A percentile compares a stretch with the other conserved stretches of the same genome.
Evolutionary conservation across 768 basidiomycete species (phyloP).

Genomic region (Auricularia sp.): DNA sequence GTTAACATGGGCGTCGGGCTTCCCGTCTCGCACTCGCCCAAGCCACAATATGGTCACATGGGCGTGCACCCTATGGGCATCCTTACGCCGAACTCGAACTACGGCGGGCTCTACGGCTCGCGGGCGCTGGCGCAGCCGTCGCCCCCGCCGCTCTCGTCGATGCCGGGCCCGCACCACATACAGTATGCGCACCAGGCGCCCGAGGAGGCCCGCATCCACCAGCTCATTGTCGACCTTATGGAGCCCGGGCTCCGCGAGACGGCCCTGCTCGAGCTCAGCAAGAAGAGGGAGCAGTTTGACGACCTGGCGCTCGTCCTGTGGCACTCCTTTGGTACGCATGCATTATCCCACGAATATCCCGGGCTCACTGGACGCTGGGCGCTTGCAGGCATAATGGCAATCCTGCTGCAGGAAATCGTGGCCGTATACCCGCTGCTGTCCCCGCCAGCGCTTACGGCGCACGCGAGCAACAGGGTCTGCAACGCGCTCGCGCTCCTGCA

Average conservation of each 20-base stretch:
- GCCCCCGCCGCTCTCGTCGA: neutral
- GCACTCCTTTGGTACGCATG: constrained; percentile 81
- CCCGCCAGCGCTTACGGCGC: constrained; percentile 92
- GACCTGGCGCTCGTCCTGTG: constrained; percentile 95
- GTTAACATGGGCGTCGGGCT: neutral
- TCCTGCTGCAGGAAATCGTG: constrained; percentile 93
- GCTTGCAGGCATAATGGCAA: constrained; percentile 85
- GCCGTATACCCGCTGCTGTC: constrained; percentile 94
- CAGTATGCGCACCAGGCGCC: neutral
- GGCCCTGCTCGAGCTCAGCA: constrained; percentile 90
- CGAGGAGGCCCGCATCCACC: constrained; percentile 80
- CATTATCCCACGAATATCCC: constrained; percentile 11
- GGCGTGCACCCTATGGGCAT: neutral
- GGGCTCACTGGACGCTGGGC: neutral
- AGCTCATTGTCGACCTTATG: constrained; percentile 79
- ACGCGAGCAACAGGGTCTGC: constrained; percentile 97
- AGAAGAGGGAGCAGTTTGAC: constrained; percentile 98
- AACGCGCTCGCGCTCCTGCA: constrained; percentile 96
- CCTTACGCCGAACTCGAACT: neutral
- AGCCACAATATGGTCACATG: neutral
- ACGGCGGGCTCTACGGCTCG: too few relatives aligned
- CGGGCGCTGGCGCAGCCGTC: neutral
- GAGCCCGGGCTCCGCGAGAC: constrained; percentile 76
- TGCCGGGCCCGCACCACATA: neutral
- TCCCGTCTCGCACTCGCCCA: neutral